Conservation (phyloP, 441 rosid genomes). For the Codiaeum variegatum region DNA sequence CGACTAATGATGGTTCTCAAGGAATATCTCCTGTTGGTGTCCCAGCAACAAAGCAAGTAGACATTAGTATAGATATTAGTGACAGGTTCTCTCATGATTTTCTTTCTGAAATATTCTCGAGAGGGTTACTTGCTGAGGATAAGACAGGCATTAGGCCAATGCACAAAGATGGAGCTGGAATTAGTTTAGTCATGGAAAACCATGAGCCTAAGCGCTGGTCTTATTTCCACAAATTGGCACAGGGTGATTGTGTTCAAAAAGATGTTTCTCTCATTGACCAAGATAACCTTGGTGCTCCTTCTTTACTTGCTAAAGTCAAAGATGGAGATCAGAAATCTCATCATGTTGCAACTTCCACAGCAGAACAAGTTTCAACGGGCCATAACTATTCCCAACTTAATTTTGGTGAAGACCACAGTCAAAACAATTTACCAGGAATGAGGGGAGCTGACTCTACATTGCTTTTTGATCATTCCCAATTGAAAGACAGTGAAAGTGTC, state of each 20-base stretch:
- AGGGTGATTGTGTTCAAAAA: conserved; percentile 45
- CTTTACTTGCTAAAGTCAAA: conserved; percentile 32
- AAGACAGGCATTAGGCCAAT: conserved; percentile 34
- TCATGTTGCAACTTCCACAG: conserved; percentile 31
- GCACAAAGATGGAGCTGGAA: conserved; percentile 68
- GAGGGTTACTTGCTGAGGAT: conserved; percentile 49
- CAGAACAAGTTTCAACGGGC: conserved; percentile 35
- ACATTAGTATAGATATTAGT: conserved; percentile 70
- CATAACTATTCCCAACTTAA: conserved; percentile 35
- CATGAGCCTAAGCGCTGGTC: conserved; percentile 86
- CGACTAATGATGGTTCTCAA: conserved; percentile 32
- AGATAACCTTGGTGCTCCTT: conserved; percentile 45
- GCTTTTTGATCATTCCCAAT: conserved; percentile 35
- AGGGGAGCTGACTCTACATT: conserved; percentile 22
- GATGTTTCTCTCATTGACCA: conserved; percentile 71
- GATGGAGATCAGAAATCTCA: conserved; percentile 31
- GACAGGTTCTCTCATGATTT: conserved; percentile 79
- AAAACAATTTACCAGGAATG: conserved; percentile 25
- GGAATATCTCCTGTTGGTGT: conserved; percentile 31
- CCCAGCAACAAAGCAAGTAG: conserved; percentile 42
- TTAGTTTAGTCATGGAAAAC: conserved; percentile 67
- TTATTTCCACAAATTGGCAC: conserved; percentile 73
- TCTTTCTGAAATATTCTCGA: conserved; percentile 69
- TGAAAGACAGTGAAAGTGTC: conserved; percentile 48
- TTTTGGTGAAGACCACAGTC: conserved; percentile 31